Base-by-base conservation (phyloP, 345 rosid species). In the Cochlearia excelsa region DNA sequence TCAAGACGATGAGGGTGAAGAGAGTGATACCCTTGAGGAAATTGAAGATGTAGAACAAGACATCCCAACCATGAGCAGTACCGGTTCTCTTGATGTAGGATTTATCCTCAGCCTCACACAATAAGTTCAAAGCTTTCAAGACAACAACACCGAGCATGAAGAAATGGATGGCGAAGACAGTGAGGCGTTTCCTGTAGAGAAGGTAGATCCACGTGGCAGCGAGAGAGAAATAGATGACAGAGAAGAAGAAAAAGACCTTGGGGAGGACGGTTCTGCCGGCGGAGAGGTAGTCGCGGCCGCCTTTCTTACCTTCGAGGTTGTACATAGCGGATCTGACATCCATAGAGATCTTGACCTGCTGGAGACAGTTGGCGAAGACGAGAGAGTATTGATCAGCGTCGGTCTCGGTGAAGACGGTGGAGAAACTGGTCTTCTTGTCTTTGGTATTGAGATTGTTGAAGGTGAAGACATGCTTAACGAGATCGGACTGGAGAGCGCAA, bases 51-150 rank as follows among this genome's bases (percentile, higher is more conserved):
- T 93, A 93, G 62, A 93, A 93, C 75, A 89, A 40, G 43, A 93
- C 89, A 69, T 93, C 99, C 99, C 99, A 88, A 0, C 97, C 99
- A 28, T 86, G 99, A 0, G 97, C 99, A 26, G 76, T 79, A n/a
- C 99, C 97, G 0, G 91, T 88, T 51, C 78, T 84, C 85, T 93
- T 93, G 30, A 93, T 84, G 39, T 84, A 79, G 0, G 91, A 82
- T 48, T 86, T 93, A 45, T 93, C 99, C 82, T 93, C 99, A 0
- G 95, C 95, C 62, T 93, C 99, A 33, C 86, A 88, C 1, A 89
- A 37, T 3, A 93, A 59, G 51, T 93, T 86, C 69, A 83, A 5
- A 0, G 94, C 85, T 67, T 93, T 93, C 52, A 93, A 9, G 2
- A 85, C 27, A 47, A 86, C 83, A 4, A 93, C 97, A 3, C 85